Evolutionary conservation across 2,329 filamentous ascomycete genomes (phyloP).

Genomic region (Trichophyton verrucosum): DNA sequence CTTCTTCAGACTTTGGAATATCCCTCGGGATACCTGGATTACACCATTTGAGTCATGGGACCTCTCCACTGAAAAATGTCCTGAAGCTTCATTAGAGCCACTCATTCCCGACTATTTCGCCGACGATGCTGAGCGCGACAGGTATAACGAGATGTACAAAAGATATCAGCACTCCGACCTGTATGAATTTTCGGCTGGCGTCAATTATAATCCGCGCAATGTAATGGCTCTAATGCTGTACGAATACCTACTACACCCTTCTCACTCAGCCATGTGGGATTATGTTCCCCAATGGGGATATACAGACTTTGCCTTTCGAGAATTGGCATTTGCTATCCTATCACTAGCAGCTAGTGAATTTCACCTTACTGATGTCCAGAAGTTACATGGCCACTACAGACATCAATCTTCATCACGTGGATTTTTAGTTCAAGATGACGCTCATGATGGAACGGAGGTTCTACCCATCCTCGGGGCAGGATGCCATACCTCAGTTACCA

Average conservation of each 20-base stretch:
- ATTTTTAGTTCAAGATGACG: not conserved
- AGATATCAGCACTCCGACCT: not conserved
- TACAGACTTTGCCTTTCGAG: not conserved
- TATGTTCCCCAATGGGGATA: not conserved
- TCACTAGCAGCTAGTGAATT: constrained; percentile 2
- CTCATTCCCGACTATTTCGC: not conserved
- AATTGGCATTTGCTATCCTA: constrained; percentile 2
- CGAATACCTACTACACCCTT: not conserved
- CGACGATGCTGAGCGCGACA: not conserved
- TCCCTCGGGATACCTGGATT: constrained; percentile 1
- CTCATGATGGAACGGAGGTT: not conserved
- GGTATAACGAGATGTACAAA: not conserved
- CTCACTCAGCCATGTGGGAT: not conserved
- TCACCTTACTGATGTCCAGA: not conserved
- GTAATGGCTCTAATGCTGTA: not conserved
- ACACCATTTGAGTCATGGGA: not conserved
- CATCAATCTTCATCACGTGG: not conserved
- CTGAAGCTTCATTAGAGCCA: not conserved
- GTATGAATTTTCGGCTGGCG: too few species aligned
- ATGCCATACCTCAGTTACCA: not conserved
- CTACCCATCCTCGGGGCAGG: not conserved
- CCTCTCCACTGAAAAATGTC: not conserved
- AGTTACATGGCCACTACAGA: not conserved
- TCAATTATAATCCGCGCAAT: not conserved
- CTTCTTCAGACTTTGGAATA: not conserved